Evolutionary conservation across 768 basidiomycete species (phyloP), one percentile per base, ranked within the genome.

Genomic region (Tephrocybe sp.): DNA sequence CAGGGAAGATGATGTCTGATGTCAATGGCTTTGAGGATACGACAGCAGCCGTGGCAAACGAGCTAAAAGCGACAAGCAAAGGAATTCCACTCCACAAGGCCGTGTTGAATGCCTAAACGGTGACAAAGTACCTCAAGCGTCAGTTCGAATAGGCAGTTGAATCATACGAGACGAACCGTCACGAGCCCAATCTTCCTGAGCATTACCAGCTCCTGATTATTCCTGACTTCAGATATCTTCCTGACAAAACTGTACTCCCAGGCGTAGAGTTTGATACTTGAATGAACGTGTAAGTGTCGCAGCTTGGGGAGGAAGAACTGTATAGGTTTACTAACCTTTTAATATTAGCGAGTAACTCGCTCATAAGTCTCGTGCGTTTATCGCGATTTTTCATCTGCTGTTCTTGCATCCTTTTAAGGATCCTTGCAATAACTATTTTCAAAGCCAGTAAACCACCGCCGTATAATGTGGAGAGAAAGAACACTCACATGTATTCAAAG

Each of bases 381-480:
- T 94, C 94, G 52, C 92, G 80, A 66, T 88, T 91, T 67, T 92
- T 93, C 95, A 97, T 97, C 65, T 97, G 93, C 57, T 82, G 60
- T 55, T 88, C 80, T 61, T 97, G 91, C 74, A 95, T 81, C 31
- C 64, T 73, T 62, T 91, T 91, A 43, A 89, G 61, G 44, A 79
- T 69, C 4, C 80, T 62, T 1, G 93, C 91, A 49, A 93, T 85
- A 36, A 72, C 75, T 73, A 37, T 49, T 23, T 22, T 13, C 27
- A 10, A 13, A 18, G 34, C 7, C 0, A 1, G 33, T 58, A 22
- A 60, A 29, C 25, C 11, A 19, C 7, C 15, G 4, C 0, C 23
- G n/a, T n/a, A n/a, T n/a, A 30, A 15, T 22, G 9, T 42, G 21
- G 29, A 24, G n/a, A n/a, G 45, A 16, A 29, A 19, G 13, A 36